Percentiles rank a stretch among this genome's conserved stretches.
phyloP scores from a whole-genome alignment of 2,329 filamentous ascomycete genomes.

The Metarhizium robertsii region DNA sequence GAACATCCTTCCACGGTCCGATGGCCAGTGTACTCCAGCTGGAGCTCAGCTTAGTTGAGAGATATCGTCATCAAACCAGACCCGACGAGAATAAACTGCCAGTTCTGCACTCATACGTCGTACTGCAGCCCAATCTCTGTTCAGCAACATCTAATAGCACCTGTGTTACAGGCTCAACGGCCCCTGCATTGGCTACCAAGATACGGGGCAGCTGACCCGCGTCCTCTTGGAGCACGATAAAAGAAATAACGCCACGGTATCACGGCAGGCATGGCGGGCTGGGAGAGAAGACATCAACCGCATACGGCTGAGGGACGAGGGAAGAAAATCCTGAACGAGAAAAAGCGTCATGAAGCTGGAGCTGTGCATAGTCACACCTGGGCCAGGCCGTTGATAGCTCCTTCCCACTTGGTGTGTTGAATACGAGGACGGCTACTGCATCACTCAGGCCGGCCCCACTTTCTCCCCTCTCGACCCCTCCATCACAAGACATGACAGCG shows the following conservation, averaged over 20 bases:
- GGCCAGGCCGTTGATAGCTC: neutral
- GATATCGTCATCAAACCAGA: neutral
- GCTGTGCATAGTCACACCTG: neutral
- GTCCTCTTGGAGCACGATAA: neutral
- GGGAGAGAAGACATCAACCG: neutral
- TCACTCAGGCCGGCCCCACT: neutral
- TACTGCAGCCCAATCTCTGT: neutral
- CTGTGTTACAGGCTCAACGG: neutral
- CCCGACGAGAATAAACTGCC: neutral
- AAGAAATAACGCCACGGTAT: neutral
- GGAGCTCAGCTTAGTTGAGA: too few species aligned
- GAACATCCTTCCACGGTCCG: too few species aligned
- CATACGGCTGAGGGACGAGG: neutral
- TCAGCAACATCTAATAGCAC: neutral
- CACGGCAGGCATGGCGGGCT: neutral
- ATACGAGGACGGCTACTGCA: slow-evolving; percentile 3
- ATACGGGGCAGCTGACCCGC: too few species aligned
- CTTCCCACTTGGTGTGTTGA: slow-evolving; percentile 3
- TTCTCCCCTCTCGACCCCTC: neutral
- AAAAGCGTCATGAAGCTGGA: neutral
- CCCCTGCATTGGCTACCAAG: neutral
- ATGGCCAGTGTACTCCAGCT: too few species aligned
- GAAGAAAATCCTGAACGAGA: neutral
- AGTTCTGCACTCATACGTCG: neutral
- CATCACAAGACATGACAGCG: neutral